phyloP scores from a whole-genome alignment of 768 basidiomycete species.

The Pleurotus giganteus region DNA sequence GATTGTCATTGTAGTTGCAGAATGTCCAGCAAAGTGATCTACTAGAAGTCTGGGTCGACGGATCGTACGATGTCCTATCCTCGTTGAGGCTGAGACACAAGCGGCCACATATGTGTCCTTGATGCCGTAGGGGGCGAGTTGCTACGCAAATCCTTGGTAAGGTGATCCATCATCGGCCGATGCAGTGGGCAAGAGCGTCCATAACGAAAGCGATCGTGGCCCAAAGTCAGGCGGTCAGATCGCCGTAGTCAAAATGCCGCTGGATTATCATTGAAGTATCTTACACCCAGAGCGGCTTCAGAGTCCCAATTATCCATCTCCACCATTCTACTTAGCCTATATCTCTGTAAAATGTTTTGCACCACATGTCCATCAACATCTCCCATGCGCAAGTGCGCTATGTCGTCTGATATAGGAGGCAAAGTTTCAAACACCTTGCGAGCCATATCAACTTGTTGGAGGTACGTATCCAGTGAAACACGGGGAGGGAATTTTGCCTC shows the following conservation, averaged over 20 bases:
- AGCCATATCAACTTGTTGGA: constrained; percentile 62
- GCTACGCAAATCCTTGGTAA: too few relatives aligned
- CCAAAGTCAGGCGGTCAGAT: too few relatives aligned
- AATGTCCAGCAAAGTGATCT: too few relatives aligned
- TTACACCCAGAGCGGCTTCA: constrained; percentile 50
- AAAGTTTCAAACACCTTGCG: constrained; percentile 63
- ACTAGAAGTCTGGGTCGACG: too few relatives aligned
- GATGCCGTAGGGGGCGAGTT: too few relatives aligned
- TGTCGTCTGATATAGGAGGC: constrained; percentile 55
- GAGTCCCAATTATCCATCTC: constrained; percentile 40
- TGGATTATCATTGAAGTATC: constrained; percentile 69
- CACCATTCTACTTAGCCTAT: constrained; percentile 42
- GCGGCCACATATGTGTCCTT: too few relatives aligned
- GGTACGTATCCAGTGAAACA: constrained; percentile 47
- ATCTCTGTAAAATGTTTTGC: constrained; percentile 44
- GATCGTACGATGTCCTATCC: too few relatives aligned
- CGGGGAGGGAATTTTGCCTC: constrained; percentile 52
- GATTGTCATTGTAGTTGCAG: too few relatives aligned
- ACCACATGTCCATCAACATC: constrained; percentile 42
- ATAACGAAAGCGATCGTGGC: too few relatives aligned
- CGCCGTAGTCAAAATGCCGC: constrained; percentile 23
- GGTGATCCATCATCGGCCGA: too few relatives aligned
- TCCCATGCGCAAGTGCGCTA: constrained; percentile 28
- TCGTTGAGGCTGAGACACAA: too few relatives aligned
- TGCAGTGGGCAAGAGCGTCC: too few relatives aligned